These are phyloP conservation scores for Phytophthora hybrid DNA, from an alignment of 352 stramenopile species.

Conservation along the genomic window DNA sequence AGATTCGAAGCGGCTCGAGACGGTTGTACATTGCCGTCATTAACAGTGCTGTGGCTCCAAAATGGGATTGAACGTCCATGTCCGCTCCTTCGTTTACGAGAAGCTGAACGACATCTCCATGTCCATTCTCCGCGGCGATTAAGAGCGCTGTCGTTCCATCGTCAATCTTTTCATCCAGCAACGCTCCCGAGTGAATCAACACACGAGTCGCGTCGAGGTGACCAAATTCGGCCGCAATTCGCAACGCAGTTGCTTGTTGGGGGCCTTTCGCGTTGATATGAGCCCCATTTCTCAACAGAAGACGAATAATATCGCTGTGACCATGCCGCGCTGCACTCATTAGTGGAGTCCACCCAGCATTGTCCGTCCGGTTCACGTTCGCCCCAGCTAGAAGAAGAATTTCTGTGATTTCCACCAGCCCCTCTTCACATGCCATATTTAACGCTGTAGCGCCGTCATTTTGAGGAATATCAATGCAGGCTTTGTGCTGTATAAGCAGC, in stretches of 20 bases:
- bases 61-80: not conserved
- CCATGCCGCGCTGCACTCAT: not conserved
- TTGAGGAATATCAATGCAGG: not conserved
- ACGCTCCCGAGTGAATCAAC: not conserved
- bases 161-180: not conserved
- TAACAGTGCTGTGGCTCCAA: not conserved
- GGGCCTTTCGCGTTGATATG: not conserved
- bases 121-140: not conserved
- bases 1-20: not conserved
- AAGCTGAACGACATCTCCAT: not conserved
- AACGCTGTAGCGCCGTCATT: not conserved
- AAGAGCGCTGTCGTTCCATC: not conserved
- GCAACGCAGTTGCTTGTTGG: not conserved
- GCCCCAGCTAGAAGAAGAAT: not conserved
- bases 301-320: not conserved
- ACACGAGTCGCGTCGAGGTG: not conserved
- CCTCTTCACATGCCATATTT: not conserved
- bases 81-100: not conserved
- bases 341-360: not conserved
- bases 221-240: not conserved
- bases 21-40: not conserved
- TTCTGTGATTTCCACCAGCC: not conserved
- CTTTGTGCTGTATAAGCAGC: not conserved
- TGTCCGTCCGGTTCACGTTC: not conserved
- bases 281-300: not conserved